These are phyloP conservation scores for Skeletonema potamos DNA, from an alignment of 108 stramenopile genomes.

Conservation along the genomic window DNA sequence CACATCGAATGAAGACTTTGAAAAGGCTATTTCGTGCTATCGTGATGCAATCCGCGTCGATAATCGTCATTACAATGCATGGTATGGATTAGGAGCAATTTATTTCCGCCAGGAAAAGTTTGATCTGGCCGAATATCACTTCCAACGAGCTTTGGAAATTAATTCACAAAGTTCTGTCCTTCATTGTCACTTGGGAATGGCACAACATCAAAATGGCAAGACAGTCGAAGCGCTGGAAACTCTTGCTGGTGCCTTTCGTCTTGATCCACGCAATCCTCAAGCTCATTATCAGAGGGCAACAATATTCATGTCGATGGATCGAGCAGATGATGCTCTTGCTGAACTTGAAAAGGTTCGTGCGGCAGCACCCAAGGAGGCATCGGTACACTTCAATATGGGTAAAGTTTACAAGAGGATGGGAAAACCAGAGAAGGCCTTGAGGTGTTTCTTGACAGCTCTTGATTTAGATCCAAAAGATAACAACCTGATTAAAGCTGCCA, in stretches of 20 bases:
- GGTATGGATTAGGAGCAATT: constrained; percentile 97
- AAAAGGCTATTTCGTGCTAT: constrained; percentile 92
- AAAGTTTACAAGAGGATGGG: constrained; percentile 93
- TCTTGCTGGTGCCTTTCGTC: constrained; percentile 76
- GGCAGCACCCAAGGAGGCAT: constrained; percentile 90
- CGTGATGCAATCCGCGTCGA: constrained; percentile 88
- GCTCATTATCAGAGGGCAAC: constrained; percentile 94
- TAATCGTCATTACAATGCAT: constrained; percentile 88
- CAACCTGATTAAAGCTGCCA: constrained; percentile 89
- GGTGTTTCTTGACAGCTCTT: constrained; percentile 91
- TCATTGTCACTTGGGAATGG: constrained; percentile 94
- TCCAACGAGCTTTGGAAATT: constrained; percentile 83
- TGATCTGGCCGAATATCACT: constrained; percentile 96
- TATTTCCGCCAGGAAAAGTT: constrained; percentile 97
- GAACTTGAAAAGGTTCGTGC: constrained; percentile 91
- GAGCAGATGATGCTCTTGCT: constrained; percentile 79
- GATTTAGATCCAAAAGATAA: constrained; percentile 97
- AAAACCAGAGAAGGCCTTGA: constrained; percentile 86
- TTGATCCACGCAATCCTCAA: constrained; percentile 93
- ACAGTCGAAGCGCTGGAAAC: constrained; percentile 89
- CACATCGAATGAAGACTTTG: constrained; percentile 96
- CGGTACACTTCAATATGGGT: constrained; percentile 95
- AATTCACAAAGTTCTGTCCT: constrained; percentile 91
- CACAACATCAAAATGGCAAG: constrained; percentile 89
- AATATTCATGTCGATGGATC: constrained; percentile 89